Conservation (phyloP, 2,329 filamentous ascomycete species). For the Monosporascus sp. region DNA sequence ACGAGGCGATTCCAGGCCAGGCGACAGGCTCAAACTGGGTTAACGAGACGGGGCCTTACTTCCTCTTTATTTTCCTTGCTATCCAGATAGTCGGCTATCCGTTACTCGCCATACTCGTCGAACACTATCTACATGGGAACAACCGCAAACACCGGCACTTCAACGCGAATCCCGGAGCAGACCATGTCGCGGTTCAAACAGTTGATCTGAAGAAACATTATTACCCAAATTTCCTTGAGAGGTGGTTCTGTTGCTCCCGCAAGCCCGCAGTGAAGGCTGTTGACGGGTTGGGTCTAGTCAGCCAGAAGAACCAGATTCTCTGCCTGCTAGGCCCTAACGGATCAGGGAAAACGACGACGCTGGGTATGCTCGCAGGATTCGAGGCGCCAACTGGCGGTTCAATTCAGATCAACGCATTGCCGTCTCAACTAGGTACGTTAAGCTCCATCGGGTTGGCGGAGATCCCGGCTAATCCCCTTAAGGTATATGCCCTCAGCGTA, state of each 20-base stretch:
- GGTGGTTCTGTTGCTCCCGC: slow-evolving; percentile 24
- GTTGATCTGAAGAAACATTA: slow-evolving; percentile 29
- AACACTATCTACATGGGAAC: slow-evolving; percentile 29
- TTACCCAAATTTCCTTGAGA: slow-evolving; percentile 21
- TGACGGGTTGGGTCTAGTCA: slow-evolving; percentile 53
- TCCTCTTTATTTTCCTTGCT: slow-evolving; percentile 27
- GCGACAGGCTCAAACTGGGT: slow-evolving; percentile 18
- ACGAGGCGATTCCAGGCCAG: not conserved
- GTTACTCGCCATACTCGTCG: slow-evolving; percentile 26
- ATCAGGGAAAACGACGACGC: slow-evolving; percentile 64
- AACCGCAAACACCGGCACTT: slow-evolving; percentile 25
- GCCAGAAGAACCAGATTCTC: slow-evolving; percentile 57
- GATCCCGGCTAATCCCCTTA: slow-evolving; percentile 41
- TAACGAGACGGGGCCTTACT: slow-evolving; percentile 16
- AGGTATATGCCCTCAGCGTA: slow-evolving; percentile 71
- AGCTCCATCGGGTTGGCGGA: not conserved
- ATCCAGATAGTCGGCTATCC: slow-evolving; percentile 30
- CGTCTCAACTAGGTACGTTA: slow-evolving; percentile 44
- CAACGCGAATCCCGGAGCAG: slow-evolving; percentile 9
- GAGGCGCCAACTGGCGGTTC: slow-evolving; percentile 54
- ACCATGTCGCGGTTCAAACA: slow-evolving; percentile 15
- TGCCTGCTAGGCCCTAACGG: slow-evolving; percentile 66
- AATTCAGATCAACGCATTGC: slow-evolving; percentile 50
- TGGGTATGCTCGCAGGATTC: slow-evolving; percentile 63
- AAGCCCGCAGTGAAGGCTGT: slow-evolving; percentile 44